Percentiles rank a stretch among this genome's conserved stretches.
Conservation (phyloP, 1,284 basidiomycete species). For the Ganoderma lingzhi region DNA sequence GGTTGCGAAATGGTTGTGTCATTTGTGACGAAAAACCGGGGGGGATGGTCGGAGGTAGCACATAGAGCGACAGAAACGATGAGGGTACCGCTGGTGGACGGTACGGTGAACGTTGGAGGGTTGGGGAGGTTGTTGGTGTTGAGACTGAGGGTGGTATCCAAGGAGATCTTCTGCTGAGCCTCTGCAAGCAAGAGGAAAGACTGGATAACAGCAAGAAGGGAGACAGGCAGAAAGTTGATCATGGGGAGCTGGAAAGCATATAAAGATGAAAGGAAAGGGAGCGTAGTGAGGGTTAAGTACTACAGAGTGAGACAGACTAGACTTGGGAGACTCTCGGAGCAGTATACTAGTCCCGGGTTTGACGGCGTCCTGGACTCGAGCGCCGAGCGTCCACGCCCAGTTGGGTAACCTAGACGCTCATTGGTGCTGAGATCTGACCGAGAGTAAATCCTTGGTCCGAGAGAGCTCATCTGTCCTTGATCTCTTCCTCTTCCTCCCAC, state of each 20-base stretch:
- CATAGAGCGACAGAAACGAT: slow-evolving; percentile 70
- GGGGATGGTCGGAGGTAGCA: slow-evolving; percentile 43
- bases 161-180: slow-evolving; percentile 36
- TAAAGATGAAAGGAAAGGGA: neutral
- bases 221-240: slow-evolving; percentile 30
- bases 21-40: slow-evolving; percentile 67
- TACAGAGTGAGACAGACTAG: no score
- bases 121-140: slow-evolving; percentile 30
- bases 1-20: slow-evolving; percentile 51
- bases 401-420: slow-evolving; percentile 6
- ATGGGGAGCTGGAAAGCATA: neutral
- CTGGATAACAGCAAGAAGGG: slow-evolving; percentile 35
- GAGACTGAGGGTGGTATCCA: slow-evolving; percentile 31
- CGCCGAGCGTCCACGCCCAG: neutral
- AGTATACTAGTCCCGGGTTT: no score
- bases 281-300: neutral
- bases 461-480: neutral
- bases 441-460: neutral
- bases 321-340: no score
- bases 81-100: slow-evolving; percentile 49
- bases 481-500: neutral
- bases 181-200: slow-evolving; percentile 30
- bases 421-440: neutral
- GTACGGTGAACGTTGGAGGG: slow-evolving; percentile 41
- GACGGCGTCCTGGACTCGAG: neutral